These are phyloP conservation scores for Pythium brassicae DNA, from an alignment of 352 stramenopile species.

Conservation along the genomic window DNA sequence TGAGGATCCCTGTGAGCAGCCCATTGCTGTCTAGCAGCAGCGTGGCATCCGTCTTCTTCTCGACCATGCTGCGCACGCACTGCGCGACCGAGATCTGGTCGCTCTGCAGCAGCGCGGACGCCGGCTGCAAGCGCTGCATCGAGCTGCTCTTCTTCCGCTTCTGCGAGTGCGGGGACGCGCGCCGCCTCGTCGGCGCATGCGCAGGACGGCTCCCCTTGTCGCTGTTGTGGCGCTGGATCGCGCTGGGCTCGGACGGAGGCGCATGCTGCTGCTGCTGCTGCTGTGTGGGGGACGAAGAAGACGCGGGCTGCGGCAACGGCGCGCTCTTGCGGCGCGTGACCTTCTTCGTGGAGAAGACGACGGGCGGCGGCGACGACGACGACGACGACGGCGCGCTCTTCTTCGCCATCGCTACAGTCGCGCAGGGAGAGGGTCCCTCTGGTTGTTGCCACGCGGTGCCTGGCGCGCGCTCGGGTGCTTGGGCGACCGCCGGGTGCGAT, in stretches of 20 bases:
- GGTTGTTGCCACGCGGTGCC: neutral
- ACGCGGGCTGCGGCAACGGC: too few species aligned
- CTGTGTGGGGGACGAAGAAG: neutral
- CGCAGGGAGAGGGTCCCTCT: neutral
- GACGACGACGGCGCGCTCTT: slow-evolving; percentile 12
- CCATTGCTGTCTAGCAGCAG: slow-evolving; percentile 88
- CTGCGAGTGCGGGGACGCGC: slow-evolving; percentile 11
- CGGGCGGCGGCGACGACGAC: slow-evolving; percentile 17
- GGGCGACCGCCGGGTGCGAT: too few species aligned
- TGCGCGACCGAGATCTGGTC: slow-evolving; percentile 69
- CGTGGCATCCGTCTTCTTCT: slow-evolving; percentile 90
- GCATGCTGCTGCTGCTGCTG: slow-evolving; percentile 11
- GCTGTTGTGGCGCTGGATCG: slow-evolving; percentile 5
- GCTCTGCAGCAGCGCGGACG: slow-evolving; percentile 62
- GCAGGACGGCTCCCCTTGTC: too few species aligned
- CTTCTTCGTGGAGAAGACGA: slow-evolving; percentile 73
- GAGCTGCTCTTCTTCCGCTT: slow-evolving; percentile 18
- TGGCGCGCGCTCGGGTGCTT: too few species aligned
- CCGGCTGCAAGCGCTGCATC: slow-evolving; percentile 61
- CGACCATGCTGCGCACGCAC: slow-evolving; percentile 82
- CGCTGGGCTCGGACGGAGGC: neutral
- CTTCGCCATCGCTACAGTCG: slow-evolving; percentile 16
- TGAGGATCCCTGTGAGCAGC: slow-evolving; percentile 93
- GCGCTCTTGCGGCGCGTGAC: slow-evolving; percentile 22
- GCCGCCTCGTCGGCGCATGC: neutral